A percentile compares a stretch with the other conserved stretches of the same genome.
Evolutionary conservation across 192 early-diverging fungal genomes (phyloP).

Genomic region (Piromyces finnis): DNA sequence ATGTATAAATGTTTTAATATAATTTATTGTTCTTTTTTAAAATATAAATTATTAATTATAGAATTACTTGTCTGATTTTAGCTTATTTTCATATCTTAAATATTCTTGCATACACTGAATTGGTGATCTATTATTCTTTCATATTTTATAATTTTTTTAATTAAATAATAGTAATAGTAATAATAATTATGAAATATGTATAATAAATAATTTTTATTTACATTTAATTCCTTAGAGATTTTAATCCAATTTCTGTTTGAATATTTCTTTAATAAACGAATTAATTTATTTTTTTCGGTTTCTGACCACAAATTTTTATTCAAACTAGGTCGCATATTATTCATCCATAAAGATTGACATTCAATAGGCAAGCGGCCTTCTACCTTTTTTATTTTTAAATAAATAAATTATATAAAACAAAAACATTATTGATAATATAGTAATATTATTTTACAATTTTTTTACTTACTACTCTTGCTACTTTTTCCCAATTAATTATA

Average conservation of each 20-base stretch:
- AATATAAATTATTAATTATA: no score
- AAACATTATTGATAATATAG: no score
- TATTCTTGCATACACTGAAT: background rate
- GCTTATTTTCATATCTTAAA: background rate
- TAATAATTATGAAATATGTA: no score
- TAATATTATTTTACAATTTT: no score
- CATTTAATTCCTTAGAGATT: background rate
- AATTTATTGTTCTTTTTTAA: no score
- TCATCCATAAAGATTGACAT: background rate
- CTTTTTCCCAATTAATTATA: background rate
- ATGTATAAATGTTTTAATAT: no score
- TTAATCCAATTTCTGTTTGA: background rate
- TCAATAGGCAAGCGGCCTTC: background rate
- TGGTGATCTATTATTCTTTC: background rate
- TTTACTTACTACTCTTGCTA: background rate
- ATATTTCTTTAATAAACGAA: background rate
- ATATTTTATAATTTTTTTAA: no score
- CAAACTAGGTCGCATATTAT: background rate
- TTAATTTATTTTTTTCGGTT: background rate
- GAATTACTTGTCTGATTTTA: background rate
- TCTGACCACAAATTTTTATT: background rate
- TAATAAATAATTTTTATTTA: no score
- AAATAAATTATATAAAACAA: no score
- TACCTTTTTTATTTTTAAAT: background rate
- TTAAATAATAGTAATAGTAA: no score